Conservation (phyloP, 805 yeast species). For the Groenewaldozyma tartarivorans region DNA sequence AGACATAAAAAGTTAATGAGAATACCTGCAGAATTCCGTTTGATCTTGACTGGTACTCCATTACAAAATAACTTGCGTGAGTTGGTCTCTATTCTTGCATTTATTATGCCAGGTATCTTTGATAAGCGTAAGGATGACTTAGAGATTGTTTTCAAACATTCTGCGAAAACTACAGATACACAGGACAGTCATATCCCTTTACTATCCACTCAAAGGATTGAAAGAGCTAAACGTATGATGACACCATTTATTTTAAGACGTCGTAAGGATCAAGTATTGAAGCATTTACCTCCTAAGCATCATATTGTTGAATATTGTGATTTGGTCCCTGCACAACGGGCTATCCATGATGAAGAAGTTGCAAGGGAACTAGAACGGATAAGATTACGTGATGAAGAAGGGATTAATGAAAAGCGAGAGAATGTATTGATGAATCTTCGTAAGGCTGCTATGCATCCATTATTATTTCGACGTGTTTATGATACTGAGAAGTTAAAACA, state of each 20-base stretch:
- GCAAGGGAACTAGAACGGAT: conserved; percentile 40
- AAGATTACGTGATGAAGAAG: conserved; percentile 16
- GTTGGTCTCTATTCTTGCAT: conserved; percentile 79
- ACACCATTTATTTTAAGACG: conserved; percentile 92
- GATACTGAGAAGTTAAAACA: conserved; percentile 42
- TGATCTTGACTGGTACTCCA: conserved; percentile 93
- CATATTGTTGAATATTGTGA: conserved; percentile 59
- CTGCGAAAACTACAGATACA: conserved; percentile 53
- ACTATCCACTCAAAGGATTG: conserved; percentile 81
- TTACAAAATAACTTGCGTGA: conserved; percentile 88
- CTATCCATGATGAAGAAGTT: conserved; percentile 36
- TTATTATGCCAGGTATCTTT: conserved; percentile 79
- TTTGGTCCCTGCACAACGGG: conserved; percentile 43
- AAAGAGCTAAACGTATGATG: conserved; percentile 96
- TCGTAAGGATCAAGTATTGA: conserved; percentile 82
- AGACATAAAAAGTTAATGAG: conserved; percentile 82
- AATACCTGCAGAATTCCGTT: conserved; percentile 71
- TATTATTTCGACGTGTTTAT: conserved; percentile 63
- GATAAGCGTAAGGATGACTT: conserved; percentile 74
- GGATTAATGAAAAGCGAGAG: conserved; percentile 28
- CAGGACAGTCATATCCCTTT: conserved; percentile 58
- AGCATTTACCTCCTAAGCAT: conserved; percentile 73
- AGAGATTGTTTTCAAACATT: conserved; percentile 76
- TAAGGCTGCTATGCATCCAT: conserved; percentile 88
- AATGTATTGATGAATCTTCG: conserved; percentile 82